Conservation (phyloP, 164 flowering plant genomes). For the Vitis labrusca region DNA sequence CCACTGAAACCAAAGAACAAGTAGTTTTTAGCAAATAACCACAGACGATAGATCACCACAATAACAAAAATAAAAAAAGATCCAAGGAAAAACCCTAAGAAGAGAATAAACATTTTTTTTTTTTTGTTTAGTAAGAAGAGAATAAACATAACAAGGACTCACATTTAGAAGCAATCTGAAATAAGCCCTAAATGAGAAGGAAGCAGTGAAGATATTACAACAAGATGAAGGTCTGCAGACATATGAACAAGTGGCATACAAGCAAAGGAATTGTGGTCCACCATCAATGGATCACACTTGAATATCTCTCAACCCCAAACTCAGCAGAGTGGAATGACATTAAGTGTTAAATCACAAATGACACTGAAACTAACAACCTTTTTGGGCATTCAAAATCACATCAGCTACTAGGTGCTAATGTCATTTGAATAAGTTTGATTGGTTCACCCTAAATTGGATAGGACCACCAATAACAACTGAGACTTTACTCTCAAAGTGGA, state of each 20-base stretch:
- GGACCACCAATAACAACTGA: background rate
- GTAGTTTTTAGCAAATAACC: background rate
- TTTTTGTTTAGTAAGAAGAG: too few species aligned
- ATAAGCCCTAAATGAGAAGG: background rate
- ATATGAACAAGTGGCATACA: background rate
- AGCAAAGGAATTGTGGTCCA: background rate
- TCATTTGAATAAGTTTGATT: background rate
- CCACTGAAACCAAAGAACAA: constrained; percentile 54
- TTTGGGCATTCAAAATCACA: background rate
- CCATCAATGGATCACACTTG: background rate
- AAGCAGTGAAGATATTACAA: background rate
- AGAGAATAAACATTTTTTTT: too few species aligned
- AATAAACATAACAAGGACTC: background rate
- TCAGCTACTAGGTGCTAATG: too few species aligned
- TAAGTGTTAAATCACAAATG: background rate
- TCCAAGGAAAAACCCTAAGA: background rate
- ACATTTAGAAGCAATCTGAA: background rate
- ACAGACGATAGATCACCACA: background rate
- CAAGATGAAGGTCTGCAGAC: background rate
- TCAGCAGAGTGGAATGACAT: background rate
- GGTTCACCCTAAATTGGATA: background rate
- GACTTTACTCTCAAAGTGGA: background rate
- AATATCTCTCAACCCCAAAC: background rate
- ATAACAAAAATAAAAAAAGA: background rate
- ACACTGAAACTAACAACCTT: background rate